These are phyloP conservation scores for Kickxella alabastrina DNA, from an alignment of 192 early-diverging fungal species.

Conservation along the genomic window DNA sequence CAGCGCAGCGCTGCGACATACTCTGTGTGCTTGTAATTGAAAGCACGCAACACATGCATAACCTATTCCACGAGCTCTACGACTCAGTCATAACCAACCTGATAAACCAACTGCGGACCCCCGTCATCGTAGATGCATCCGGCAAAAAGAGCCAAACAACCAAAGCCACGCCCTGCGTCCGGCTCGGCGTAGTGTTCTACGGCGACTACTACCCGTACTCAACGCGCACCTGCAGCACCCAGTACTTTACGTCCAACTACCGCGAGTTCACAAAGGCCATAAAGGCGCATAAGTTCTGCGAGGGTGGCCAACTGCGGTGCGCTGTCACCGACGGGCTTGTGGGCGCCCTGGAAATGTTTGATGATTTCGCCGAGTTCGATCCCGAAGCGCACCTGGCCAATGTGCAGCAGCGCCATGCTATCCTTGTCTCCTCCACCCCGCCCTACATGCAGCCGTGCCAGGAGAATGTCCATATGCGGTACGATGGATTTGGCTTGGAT, in stretches of 20 bases:
- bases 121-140: constrained; percentile 23
- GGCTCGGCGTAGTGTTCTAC: constrained; percentile 50
- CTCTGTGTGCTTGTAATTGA: constrained; percentile 51
- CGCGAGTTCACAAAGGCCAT: constrained; percentile 48
- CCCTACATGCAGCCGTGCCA: constrained; percentile 41
- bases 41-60: constrained; percentile 47
- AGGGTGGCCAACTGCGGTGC: constrained; percentile 44
- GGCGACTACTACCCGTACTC: constrained; percentile 53
- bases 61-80: constrained; percentile 43
- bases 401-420: constrained; percentile 46
- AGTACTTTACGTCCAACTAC: constrained; percentile 53
- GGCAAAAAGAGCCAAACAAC: constrained; percentile 30
- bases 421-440: constrained; percentile 44
- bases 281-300: constrained; percentile 44
- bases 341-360: constrained; percentile 50
- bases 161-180: constrained; percentile 46
- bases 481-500: constrained; percentile 41
- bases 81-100: constrained; percentile 38
- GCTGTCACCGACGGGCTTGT: constrained; percentile 49
- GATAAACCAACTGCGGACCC: constrained; percentile 45
- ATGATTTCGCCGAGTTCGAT: constrained; percentile 47
- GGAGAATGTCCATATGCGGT: constrained; percentile 45
- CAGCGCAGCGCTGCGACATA: constrained; percentile 46
- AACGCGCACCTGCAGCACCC: constrained; percentile 38
- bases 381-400: constrained; percentile 40